Evolutionary conservation across 805 yeast genomes (phyloP).

Genomic region (Grigorovia yakushimaensis): DNA sequence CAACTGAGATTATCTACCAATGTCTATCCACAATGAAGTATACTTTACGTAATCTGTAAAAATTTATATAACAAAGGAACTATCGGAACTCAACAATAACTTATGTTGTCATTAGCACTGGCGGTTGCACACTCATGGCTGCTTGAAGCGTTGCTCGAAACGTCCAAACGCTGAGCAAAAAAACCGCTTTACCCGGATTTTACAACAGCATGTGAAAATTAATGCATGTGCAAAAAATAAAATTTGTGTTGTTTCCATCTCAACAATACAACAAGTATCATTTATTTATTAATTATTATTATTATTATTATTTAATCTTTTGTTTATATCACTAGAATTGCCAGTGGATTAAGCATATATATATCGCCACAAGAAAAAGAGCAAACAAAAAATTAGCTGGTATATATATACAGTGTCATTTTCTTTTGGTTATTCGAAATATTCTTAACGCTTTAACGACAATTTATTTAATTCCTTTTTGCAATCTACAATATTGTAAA

Average conservation of each 20-base stretch:
- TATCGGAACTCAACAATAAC: not conserved
- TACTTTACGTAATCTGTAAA: not conserved
- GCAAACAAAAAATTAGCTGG: not conserved
- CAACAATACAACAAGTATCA: not conserved
- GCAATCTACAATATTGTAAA: not conserved
- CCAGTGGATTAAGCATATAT: not conserved
- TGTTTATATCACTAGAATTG: not conserved
- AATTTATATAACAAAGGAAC: not conserved
- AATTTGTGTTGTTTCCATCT: not conserved
- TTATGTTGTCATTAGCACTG: too few relatives aligned
- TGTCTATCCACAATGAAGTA: not conserved
- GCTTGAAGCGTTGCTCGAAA: not conserved
- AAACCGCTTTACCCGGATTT: not conserved
- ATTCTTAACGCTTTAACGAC: not conserved
- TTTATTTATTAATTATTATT: not conserved
- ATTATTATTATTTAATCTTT: not conserved
- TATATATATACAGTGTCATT: not conserved
- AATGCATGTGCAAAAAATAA: not conserved
- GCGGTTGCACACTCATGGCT: not conserved
- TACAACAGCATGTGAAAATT: not conserved
- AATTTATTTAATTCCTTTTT: not conserved
- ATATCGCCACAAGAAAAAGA: not conserved
- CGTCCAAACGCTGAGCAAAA: not conserved
- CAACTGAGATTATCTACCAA: too few relatives aligned
- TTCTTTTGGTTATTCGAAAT: not conserved